Percentiles rank a stretch among this genome's conserved stretches.
Evolutionary conservation across 2,329 filamentous ascomycete species (phyloP).

Genomic region (Cladosporium phlei): DNA sequence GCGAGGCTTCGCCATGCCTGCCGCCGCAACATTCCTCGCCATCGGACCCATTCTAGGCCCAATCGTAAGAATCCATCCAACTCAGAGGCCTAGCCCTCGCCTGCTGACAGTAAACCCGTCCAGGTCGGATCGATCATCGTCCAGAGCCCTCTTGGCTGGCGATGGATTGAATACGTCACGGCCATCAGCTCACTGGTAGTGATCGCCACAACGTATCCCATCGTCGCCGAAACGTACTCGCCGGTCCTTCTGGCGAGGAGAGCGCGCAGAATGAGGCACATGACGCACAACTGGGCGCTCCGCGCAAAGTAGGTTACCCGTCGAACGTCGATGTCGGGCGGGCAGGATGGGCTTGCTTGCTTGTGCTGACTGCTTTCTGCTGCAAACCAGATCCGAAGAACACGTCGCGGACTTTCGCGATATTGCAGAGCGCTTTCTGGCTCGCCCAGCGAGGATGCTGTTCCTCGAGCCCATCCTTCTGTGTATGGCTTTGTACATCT

Average conservation of each 20-base stretch:
- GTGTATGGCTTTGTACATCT: conserved; percentile 37
- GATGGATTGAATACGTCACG: conserved; percentile 25
- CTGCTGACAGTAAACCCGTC: neutral
- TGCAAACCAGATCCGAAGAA: neutral
- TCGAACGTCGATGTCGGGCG: conserved; percentile 38
- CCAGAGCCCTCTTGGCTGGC: conserved; percentile 20
- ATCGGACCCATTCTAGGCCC: conserved; percentile 19
- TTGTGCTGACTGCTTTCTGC: neutral
- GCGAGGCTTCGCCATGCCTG: conserved; percentile 26
- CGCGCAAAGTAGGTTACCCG: conserved; percentile 6
- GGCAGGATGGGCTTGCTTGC: neutral
- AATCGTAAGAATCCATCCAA: neutral
- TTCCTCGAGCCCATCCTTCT: conserved; percentile 47
- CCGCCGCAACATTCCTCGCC: conserved; percentile 23
- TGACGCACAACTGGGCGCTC: conserved; percentile 35
- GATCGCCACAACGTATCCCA: conserved; percentile 38
- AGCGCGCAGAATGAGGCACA: conserved; percentile 44
- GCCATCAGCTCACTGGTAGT: conserved; percentile 41
- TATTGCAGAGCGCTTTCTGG: conserved; percentile 29
- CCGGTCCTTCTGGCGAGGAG: conserved; percentile 43
- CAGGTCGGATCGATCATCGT: conserved; percentile 2
- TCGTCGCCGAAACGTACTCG: conserved; percentile 49
- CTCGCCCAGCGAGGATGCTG: conserved; percentile 20
- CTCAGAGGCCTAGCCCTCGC: neutral
- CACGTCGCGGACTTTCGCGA: conserved; percentile 17